Evolutionary conservation across 1,284 basidiomycete species (phyloP).

Genomic region (Papiliotrema flavescens): DNA sequence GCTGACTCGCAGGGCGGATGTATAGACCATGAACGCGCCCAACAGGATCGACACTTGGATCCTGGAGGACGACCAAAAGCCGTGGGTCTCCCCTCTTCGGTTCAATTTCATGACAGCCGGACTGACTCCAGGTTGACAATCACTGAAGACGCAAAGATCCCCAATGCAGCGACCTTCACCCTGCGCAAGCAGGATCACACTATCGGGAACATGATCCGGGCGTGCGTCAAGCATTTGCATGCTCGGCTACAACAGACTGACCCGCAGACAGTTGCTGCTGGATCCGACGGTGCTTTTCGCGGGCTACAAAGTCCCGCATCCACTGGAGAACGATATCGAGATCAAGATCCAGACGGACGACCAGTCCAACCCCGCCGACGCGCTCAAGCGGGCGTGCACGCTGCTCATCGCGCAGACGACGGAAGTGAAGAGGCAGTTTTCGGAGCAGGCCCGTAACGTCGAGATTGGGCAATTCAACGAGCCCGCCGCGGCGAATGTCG

Average conservation of each 20-base stretch:
- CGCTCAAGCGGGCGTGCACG: slow-evolving; percentile 78
- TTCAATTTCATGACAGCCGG: background rate
- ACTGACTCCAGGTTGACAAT: slow-evolving; percentile 59
- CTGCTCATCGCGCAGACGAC: slow-evolving; percentile 74
- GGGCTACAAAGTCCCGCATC: slow-evolving; percentile 96
- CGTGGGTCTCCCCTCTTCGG: slow-evolving; percentile 58
- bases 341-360: slow-evolving; percentile 97
- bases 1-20: background rate
- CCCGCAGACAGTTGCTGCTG: slow-evolving; percentile 72
- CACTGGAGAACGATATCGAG: slow-evolving; percentile 87
- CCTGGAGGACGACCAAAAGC: slow-evolving; percentile 86
- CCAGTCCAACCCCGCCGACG: slow-evolving; percentile 71
- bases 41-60: slow-evolving; percentile 76
- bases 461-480: slow-evolving; percentile 43
- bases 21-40: slow-evolving; percentile 75
- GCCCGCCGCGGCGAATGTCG: slow-evolving; percentile 19
- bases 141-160: slow-evolving; percentile 93
- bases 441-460: slow-evolving; percentile 52
- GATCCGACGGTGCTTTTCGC: slow-evolving; percentile 88
- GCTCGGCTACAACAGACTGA: background rate
- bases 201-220: slow-evolving; percentile 88
- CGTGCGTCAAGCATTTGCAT: slow-evolving; percentile 58
- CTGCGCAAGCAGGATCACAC: slow-evolving; percentile 98
- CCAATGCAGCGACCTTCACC: slow-evolving; percentile 91
- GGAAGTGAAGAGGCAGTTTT: slow-evolving; percentile 51